Base-by-base conservation (phyloP, 192 early-diverging fungal species). In the Coemansia sp. region DNA sequence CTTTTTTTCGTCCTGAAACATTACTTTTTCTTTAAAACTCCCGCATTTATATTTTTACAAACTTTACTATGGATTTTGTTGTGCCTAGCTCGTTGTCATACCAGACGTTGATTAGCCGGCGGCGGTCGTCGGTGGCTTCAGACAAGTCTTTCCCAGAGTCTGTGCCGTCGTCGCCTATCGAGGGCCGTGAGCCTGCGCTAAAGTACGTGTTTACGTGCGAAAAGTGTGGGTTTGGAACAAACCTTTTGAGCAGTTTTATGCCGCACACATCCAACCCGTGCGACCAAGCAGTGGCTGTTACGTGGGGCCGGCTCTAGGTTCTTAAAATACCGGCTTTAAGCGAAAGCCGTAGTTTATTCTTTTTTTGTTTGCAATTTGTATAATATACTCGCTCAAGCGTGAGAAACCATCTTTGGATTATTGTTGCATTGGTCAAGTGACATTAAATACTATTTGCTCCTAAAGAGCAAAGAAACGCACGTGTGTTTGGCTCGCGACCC, bases 191-290 rank as follows among this genome's bases (percentile, higher is more conserved):
- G 32, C 62, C 65, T 7, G 76, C 67, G 11, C 55, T 78, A 35
- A 49, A 49, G 11, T 73, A 78, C 64, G 71, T 70, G 0, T 78
- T 73, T 26, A 68, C 61, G 1, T 78, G 76, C 70, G n/a, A 64
- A 6, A 69, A 66, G 29, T 78, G 76, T 61, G 76, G 76, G 4
- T 73, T 78, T 37, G 76, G 76, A 45, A 78, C 76, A 2, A 65
- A 78, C 54, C 55, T 78, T 49, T 71, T 78, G 7, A 66, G 70
- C 65, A 52, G 60, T 16, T 78, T 66, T 64, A 78, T 78, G 76
- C 76, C 76, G 6, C 76, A 78, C 29, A 51, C 57, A 0, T 68
- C 76, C 2, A 73, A 78, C 64, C 76, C 76, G 23, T 78, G 76
- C 61, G 76, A 69, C 59, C 62, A 66, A 43, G 63, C 66, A 12